phyloP scores from a whole-genome alignment of 441 rosid genomes.

The Sinapis alba region DNA sequence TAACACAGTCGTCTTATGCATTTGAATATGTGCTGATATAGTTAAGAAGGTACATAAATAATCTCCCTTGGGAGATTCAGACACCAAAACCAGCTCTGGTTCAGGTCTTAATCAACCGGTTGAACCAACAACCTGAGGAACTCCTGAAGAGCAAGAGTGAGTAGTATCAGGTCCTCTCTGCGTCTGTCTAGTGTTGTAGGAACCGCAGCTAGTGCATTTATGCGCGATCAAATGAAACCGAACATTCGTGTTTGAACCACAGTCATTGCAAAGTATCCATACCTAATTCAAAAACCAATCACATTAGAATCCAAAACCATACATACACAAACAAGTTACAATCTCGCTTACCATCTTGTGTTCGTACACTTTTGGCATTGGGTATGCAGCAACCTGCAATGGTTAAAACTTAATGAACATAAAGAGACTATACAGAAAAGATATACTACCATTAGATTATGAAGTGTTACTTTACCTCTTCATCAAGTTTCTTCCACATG shows the following conservation, averaged over 20 bases:
- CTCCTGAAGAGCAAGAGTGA: conserved; percentile 52
- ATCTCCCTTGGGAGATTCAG: background rate
- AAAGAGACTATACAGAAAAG: background rate
- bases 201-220: conserved; percentile 70
- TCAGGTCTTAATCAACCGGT: background rate
- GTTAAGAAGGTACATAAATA: background rate
- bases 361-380: conserved; percentile 72
- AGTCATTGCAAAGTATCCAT: conserved; percentile 97
- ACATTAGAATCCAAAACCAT: background rate
- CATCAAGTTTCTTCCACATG: conserved; percentile 71
- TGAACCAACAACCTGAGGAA: conserved; percentile 53
- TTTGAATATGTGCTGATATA: background rate
- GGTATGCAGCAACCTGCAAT: conserved; percentile 72
- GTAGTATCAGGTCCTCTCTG: conserved; percentile 48
- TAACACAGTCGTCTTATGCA: background rate
- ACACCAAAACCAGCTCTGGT: conserved; percentile 21
- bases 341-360: conserved; percentile 61
- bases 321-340: background rate
- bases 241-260: conserved; percentile 59
- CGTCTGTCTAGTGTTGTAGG: conserved; percentile 80
- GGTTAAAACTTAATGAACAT: conserved; percentile 2
- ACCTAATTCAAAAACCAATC: conserved; percentile 44
- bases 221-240: conserved; percentile 73
- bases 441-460: background rate
- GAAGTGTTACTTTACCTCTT: conserved; percentile 51